Percentiles rank a stretch among this genome's conserved stretches.
These are phyloP conservation scores for Pleurotus ostreatus DNA, from an alignment of 768 basidiomycete species.

Conservation along the genomic window DNA sequence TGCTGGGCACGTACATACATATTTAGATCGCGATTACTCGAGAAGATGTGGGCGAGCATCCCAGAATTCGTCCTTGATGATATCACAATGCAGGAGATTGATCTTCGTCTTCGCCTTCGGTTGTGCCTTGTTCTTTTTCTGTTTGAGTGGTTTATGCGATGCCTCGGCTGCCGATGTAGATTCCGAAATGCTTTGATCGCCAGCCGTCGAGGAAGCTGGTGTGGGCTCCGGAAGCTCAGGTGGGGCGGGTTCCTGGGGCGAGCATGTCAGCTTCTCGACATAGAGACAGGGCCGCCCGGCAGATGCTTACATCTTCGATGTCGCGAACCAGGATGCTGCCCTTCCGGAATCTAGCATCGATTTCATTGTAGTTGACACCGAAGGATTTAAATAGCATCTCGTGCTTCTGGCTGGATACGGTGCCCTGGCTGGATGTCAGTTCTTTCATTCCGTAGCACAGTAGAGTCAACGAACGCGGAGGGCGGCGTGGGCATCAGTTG, in stretches of 20 bases:
- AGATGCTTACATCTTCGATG: conserved; percentile 31
- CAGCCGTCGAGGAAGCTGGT: neutral
- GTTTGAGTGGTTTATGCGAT: conserved; percentile 11
- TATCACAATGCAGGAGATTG: conserved; percentile 72
- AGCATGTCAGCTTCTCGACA: neutral
- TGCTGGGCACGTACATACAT: neutral
- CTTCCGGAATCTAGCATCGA: conserved; percentile 72
- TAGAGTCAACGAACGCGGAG: conserved; percentile 51
- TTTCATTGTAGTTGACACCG: conserved; percentile 80
- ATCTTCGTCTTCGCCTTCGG: conserved; percentile 39
- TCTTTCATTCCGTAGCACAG: neutral
- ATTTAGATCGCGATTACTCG: conserved; percentile 26
- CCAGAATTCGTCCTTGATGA: conserved; percentile 86
- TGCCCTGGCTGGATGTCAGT: conserved; percentile 53
- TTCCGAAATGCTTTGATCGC: conserved; percentile 4
- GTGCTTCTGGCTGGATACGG: conserved; percentile 84
- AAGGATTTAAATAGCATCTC: conserved; percentile 85
- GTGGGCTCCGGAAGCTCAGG: neutral
- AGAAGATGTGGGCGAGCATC: conserved; percentile 51
- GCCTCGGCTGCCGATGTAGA: conserved; percentile 3
- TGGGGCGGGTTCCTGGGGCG: neutral
- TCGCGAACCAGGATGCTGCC: conserved; percentile 81
- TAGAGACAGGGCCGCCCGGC: neutral
- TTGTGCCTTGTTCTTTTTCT: conserved; percentile 16
- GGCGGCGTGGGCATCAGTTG: conserved; percentile 76